Percentiles rank a stretch among this genome's conserved stretches.
Conservation (phyloP, 495 filamentous ascomycete species). For the Podospora bellae-mahoneyi region DNA sequence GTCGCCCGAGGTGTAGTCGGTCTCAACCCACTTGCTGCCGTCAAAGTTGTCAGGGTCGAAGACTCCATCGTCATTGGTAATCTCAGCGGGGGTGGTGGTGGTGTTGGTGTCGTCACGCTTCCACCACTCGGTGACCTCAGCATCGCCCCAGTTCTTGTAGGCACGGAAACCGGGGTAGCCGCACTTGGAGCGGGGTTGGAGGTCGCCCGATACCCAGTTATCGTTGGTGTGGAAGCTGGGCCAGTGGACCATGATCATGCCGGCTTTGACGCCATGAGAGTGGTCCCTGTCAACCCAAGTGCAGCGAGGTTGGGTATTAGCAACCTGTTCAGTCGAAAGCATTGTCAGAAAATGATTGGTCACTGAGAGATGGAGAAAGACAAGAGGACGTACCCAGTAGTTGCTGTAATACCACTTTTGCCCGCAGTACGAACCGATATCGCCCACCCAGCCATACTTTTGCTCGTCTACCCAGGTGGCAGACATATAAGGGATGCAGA, state of each 20-base stretch:
- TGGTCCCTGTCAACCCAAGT: background rate
- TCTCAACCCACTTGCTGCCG: background rate
- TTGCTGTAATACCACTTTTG: background rate
- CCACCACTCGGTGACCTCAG: background rate
- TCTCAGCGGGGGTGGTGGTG: background rate
- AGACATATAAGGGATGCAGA: background rate
- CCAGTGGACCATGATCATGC: conserved; percentile 4
- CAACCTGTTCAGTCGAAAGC: background rate
- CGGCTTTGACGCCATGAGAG: background rate
- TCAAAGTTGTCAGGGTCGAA: background rate
- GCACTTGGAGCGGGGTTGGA: background rate
- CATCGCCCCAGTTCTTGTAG: background rate
- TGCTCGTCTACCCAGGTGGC: background rate
- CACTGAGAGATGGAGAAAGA: background rate
- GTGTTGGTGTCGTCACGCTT: background rate
- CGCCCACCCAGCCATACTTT: background rate
- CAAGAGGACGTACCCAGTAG: background rate
- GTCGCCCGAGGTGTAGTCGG: background rate
- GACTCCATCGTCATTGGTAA: too few species aligned
- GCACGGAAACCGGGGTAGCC: conserved; percentile 2
- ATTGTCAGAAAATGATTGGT: background rate
- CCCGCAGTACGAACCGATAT: background rate
- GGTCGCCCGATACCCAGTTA: background rate
- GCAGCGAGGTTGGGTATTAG: background rate
- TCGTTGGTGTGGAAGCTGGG: background rate